Evolutionary conservation across 208 protist species (phyloP).

Genomic region (Strigomonas culicis): DNA sequence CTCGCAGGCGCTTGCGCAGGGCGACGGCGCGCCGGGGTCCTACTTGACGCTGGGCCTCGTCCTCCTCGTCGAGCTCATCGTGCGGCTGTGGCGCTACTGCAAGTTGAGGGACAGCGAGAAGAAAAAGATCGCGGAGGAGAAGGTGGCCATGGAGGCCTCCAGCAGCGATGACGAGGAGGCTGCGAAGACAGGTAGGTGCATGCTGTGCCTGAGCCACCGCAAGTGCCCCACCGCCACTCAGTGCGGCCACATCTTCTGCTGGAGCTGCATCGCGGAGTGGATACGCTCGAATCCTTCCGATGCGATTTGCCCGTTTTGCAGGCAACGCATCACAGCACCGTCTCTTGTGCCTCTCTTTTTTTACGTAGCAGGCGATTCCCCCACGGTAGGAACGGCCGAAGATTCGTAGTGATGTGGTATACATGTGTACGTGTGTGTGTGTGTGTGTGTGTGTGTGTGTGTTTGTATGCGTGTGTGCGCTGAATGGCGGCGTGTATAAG

Average conservation of each 20-base stretch:
- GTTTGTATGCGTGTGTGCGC: not conserved
- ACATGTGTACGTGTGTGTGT: not conserved
- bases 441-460: not conserved
- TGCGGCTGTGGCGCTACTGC: slow-evolving; percentile 70
- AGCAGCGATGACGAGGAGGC: slow-evolving; percentile 49
- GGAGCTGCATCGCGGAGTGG: slow-evolving; percentile 83
- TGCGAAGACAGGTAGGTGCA: slow-evolving; percentile 61
- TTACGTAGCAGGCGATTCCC: slow-evolving; percentile 62
- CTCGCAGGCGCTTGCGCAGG: slow-evolving; percentile 34
- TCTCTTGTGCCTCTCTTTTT: slow-evolving; percentile 81
- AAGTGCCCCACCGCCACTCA: slow-evolving; percentile 73
- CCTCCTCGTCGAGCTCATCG: slow-evolving; percentile 62
- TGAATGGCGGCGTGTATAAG: not conserved
- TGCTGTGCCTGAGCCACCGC: slow-evolving; percentile 78
- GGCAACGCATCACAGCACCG: slow-evolving; percentile 70
- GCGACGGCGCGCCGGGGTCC: slow-evolving; percentile 56
- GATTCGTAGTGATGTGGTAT: not conserved
- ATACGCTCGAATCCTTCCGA: slow-evolving; percentile 75
- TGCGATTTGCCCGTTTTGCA: slow-evolving; percentile 83
- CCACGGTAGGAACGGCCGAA: slow-evolving; percentile 26
- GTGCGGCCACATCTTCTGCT: slow-evolving; percentile 89
- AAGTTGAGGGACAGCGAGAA: slow-evolving; percentile 8
- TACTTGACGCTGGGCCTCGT: slow-evolving; percentile 70
- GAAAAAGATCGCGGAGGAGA: slow-evolving; percentile 10
- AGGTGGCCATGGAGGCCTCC: slow-evolving; percentile 12